Conservation (phyloP, 208 protist genomes). For the Acanthamoeba royreba region DNA sequence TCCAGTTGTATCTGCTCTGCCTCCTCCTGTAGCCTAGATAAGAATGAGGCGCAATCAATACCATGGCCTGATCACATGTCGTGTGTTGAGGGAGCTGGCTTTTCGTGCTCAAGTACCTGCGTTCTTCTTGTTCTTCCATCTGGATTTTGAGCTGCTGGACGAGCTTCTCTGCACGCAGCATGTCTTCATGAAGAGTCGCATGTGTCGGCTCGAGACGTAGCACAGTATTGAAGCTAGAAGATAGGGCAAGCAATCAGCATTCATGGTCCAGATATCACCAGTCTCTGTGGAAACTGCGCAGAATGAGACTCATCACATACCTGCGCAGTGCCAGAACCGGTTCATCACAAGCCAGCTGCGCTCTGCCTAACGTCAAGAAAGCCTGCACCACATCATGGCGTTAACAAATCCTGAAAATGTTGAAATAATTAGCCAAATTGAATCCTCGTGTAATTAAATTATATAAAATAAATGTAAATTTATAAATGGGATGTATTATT, state of each 20-base stretch:
- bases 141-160: background rate
- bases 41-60: no score
- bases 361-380: background rate
- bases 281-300: no score
- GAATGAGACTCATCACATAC: background rate
- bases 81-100: background rate
- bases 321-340: background rate
- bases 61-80: background rate
- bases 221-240: background rate
- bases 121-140: background rate
- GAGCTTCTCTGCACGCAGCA: background rate
- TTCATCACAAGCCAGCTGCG: background rate
- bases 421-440: no score
- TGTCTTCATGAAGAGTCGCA: background rate
- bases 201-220: background rate
- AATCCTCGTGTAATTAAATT: no score
- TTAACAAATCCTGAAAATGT: no score
- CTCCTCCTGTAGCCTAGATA: background rate
- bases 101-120: background rate
- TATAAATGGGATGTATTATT: background rate
- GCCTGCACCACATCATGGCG: background rate
- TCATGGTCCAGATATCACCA: background rate
- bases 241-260: background rate
- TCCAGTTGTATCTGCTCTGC: background rate
- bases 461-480: background rate